Conservation (phyloP, 2,329 filamentous ascomycete species). For the Claviceps lovelessii region DNA sequence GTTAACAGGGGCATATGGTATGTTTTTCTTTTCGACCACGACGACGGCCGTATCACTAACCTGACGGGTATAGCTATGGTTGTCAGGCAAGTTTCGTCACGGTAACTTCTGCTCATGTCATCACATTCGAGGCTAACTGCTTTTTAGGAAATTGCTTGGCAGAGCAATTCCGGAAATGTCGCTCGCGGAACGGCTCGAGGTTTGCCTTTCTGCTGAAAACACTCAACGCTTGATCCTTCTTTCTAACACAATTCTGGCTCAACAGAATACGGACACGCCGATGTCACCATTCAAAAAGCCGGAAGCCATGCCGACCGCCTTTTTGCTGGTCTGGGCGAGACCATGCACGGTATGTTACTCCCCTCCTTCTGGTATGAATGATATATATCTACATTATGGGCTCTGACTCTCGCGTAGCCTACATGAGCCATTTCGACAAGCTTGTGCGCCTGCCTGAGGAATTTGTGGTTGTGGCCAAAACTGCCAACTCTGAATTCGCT, state of each 20-base stretch:
- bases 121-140: conserved; percentile 23
- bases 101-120: neutral
- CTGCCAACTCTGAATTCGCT: conserved; percentile 63
- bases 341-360: conserved; percentile 33
- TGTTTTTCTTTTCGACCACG: conserved; percentile 10
- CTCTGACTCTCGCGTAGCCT: conserved; percentile 28
- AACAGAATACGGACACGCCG: conserved; percentile 39
- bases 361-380: neutral
- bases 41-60: neutral
- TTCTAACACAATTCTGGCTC: neutral
- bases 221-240: neutral
- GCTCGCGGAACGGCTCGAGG: conserved; percentile 7
- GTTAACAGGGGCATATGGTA: conserved; percentile 38
- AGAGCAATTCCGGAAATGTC: conserved; percentile 48
- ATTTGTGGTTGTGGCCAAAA: conserved; percentile 62
- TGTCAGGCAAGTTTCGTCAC: neutral
- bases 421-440: conserved; percentile 88
- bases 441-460: conserved; percentile 56
- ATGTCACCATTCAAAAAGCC: conserved; percentile 25
- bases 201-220: neutral
- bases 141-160: conserved; percentile 46
- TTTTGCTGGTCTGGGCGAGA: conserved; percentile 60
- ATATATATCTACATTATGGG: neutral
- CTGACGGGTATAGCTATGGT: neutral
- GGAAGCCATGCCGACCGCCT: conserved; percentile 57